Percentiles rank a stretch among this genome's conserved stretches.
Evolutionary conservation across 78 protist species (phyloP).

Genomic region (Dictyostelium intermedium): DNA sequence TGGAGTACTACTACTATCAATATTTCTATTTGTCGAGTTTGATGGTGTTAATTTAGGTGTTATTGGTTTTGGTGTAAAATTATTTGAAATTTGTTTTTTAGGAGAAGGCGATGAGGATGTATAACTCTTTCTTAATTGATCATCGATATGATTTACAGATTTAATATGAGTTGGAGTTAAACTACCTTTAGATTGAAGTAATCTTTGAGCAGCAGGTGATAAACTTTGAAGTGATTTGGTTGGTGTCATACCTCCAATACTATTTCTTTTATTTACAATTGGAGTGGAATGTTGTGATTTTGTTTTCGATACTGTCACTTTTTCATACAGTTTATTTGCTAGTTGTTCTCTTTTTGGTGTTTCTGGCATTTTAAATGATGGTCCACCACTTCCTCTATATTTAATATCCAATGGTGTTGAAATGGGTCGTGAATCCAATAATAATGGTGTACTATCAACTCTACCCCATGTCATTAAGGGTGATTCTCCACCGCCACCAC

Average conservation of each 20-base stretch:
- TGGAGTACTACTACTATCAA: neutral
- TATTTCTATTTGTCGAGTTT: neutral
- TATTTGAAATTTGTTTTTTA: neutral
- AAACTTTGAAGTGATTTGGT: neutral
- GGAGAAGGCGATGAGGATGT: neutral
- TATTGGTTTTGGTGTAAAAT: neutral
- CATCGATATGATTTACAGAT: neutral
- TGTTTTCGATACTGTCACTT: neutral
- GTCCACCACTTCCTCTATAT: neutral
- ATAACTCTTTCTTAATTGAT: conserved; percentile 23
- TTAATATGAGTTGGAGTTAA: neutral
- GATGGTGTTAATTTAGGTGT: neutral
- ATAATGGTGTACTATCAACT: conserved; percentile 72
- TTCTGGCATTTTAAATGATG: conserved; percentile 59
- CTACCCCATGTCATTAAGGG: conserved; percentile 90
- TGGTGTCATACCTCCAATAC: neutral
- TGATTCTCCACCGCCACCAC: conserved; percentile 35
- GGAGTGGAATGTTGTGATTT: neutral
- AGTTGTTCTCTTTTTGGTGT: conserved; percentile 48
- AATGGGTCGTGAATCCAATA: neutral
- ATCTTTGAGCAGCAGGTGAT: conserved; percentile 22
- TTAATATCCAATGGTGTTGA: conserved; percentile 11
- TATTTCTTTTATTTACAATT: neutral
- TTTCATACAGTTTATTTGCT: conserved; percentile 22
- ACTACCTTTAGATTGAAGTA: neutral